Evolutionary conservation across 352 stramenopile genomes (phyloP).

Genomic region (Bremia lactucae): DNA sequence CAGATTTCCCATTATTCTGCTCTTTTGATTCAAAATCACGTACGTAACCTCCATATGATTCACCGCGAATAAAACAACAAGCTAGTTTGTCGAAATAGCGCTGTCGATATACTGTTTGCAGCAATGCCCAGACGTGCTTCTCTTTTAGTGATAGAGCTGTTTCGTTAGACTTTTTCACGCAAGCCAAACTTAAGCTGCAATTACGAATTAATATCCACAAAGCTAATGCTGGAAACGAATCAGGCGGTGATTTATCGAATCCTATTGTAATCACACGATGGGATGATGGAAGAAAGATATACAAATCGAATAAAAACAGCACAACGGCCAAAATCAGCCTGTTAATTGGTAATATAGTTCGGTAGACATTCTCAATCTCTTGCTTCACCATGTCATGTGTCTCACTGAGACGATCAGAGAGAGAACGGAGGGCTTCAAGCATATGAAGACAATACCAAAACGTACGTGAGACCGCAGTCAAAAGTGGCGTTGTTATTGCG

Average conservation of each 20-base stretch:
- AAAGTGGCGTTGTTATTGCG: constrained; percentile 39
- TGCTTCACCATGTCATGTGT: constrained; percentile 1
- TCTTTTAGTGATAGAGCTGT: constrained; percentile 16
- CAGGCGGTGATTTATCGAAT: not conserved
- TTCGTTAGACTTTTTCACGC: constrained; percentile 13
- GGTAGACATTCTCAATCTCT: constrained; percentile 7
- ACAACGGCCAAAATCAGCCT: constrained; percentile 34
- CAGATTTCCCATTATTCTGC: not conserved
- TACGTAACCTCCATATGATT: constrained; percentile 36
- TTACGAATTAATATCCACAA: constrained; percentile 49
- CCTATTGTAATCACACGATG: constrained; percentile 21
- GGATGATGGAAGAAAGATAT: constrained; percentile 54
- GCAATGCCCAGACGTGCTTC: constrained; percentile 40
- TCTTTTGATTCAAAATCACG: constrained; percentile 8
- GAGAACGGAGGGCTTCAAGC: constrained; percentile 25
- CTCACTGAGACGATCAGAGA: not conserved
- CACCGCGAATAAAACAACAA: constrained; percentile 24
- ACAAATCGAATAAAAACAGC: constrained; percentile 70
- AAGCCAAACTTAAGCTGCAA: constrained; percentile 18
- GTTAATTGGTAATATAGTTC: constrained; percentile 18
- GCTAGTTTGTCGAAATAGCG: constrained; percentile 31
- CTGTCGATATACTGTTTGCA: constrained; percentile 31
- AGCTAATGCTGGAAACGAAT: constrained; percentile 28
- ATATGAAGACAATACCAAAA: constrained; percentile 53
- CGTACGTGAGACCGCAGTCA: constrained; percentile 39